Evolutionary conservation across 1,139 yeast species (phyloP), one percentile per base, ranked within the genome.

Genomic region (Nakaseomyces kungkrabaensis): DNA sequence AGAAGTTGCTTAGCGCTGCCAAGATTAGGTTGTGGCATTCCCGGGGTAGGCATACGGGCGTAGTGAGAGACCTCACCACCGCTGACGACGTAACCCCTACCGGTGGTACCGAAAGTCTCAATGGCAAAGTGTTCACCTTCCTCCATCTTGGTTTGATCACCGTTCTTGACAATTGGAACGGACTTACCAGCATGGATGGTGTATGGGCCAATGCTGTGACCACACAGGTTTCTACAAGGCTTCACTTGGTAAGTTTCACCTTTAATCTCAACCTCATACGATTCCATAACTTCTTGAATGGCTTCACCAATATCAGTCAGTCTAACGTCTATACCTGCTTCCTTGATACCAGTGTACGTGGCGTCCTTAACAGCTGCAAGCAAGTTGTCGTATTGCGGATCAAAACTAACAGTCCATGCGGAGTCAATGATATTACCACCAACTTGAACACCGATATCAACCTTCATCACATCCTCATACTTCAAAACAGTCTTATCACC

Each of bases 51-150:
- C 59, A 75, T 78, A 60, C 80, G 72, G 37, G 95, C 90, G 66
- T 92, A 92, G 70, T 92, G 99, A 9, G 97, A 89, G 61, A 92
- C 84, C 68, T 94, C 98, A 46, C 98, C 98, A 54, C 82, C 85
- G 25, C 81, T 75, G 48, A 82, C 72, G 38, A 92, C 98, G 60
- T 82, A 83, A 29, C 97, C 99, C 55, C 85, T 79, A 54, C 99
- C 99, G 1, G 98, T 92, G 43, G 96, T 80, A 5, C 98, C 98
- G 63, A 92, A 92, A 4, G 99, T 92, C 70, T 92, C 99, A 63
- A 94, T 90, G 51, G 99, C 99, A 74, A 88, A 92, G 3, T 89
- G 84, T 68, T 92, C 98, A 54, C 97, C 97, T 72, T 92, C 99
- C 68, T 94, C 99, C 97, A 92, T 90, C 74, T 90, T 90, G 26